Evolutionary conservation across 345 rosid genomes (phyloP).

Genomic region (Eutrema japonicum): DNA sequence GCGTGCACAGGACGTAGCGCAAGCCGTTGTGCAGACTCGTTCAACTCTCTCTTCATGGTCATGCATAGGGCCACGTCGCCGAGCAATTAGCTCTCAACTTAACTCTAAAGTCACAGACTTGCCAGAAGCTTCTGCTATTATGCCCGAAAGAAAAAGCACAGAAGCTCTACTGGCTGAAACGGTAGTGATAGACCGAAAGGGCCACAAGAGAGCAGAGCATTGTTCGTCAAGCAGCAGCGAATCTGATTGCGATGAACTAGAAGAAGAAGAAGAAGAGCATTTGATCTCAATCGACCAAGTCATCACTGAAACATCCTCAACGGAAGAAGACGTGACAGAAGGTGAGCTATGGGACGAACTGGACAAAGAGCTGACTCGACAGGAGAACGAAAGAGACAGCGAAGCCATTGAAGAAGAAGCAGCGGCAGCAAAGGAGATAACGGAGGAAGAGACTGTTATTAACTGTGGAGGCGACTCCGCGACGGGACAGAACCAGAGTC

Average conservation of each 20-base stretch:
- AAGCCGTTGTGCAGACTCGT: conserved; percentile 85
- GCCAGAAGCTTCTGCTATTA: conserved; percentile 55
- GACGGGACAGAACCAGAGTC: conserved; percentile 47
- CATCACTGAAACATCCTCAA: conserved; percentile 45
- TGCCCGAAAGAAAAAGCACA: conserved; percentile 52
- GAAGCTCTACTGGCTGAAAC: conserved; percentile 50
- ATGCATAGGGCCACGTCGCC: conserved; percentile 90
- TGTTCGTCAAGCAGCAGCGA: conserved; percentile 50
- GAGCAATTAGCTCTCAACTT: conserved; percentile 51
- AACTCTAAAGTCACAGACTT: conserved; percentile 53
- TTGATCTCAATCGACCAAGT: conserved; percentile 51
- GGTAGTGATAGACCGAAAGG: conserved; percentile 37
- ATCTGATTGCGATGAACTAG: conserved; percentile 60
- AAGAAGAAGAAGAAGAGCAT: conserved; percentile 74
- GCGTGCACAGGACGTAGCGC: conserved; percentile 87
- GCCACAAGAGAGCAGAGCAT: conserved; percentile 45
- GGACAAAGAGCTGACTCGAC: conserved; percentile 81
- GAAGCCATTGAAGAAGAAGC: conserved; percentile 77
- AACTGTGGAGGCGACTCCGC: conserved; percentile 35
- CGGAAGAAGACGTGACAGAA: conserved; percentile 58
- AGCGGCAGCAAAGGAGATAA: conserved; percentile 74
- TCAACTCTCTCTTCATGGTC: conserved; percentile 85
- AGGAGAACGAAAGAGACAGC: conserved; percentile 57
- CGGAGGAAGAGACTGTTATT: conserved; percentile 65
- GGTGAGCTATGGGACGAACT: conserved; percentile 89